phyloP scores from a whole-genome alignment of 306 rosid genomes.

The Herpetospermum pedunculosum region DNA sequence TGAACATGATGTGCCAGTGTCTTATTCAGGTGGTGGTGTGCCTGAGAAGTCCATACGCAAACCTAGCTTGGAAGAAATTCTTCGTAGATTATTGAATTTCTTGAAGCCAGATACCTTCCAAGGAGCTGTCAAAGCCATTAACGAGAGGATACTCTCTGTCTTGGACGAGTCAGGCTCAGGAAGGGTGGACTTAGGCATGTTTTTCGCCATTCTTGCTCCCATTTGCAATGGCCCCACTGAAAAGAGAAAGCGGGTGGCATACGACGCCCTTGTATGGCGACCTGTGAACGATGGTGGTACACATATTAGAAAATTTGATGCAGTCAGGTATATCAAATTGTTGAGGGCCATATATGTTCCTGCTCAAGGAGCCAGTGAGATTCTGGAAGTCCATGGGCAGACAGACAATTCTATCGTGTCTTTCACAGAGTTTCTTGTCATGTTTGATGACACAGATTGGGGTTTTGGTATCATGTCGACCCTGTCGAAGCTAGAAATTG shows the following conservation, averaged over 20 bases:
- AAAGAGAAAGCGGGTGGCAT: slow-evolving; percentile 77
- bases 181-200: slow-evolving; percentile 87
- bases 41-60: slow-evolving; percentile 88
- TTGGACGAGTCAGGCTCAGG: slow-evolving; percentile 73
- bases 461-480: slow-evolving; percentile 92
- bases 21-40: slow-evolving; percentile 75
- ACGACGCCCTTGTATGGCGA: slow-evolving; percentile 91
- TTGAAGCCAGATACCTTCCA: slow-evolving; percentile 93
- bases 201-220: slow-evolving; percentile 85
- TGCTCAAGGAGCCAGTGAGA: slow-evolving; percentile 54
- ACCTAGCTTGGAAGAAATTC: slow-evolving; percentile 82
- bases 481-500: slow-evolving; percentile 69
- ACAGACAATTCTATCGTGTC: slow-evolving; percentile 57
- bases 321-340: slow-evolving; percentile 48
- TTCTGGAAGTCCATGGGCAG: slow-evolving; percentile 69
- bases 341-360: slow-evolving; percentile 78
- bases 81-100: slow-evolving; percentile 61
- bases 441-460: slow-evolving; percentile 91
- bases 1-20: slow-evolving; percentile 68
- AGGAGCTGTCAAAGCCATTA: slow-evolving; percentile 89
- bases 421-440: slow-evolving; percentile 64
- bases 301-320: slow-evolving; percentile 54
- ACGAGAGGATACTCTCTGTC: slow-evolving; percentile 83
- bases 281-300: slow-evolving; percentile 77
- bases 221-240: slow-evolving; percentile 72